A percentile compares a stretch with the other conserved stretches of the same genome.
Conservation (phyloP, 129 eudicot species). For the Helianthus annuus region DNA sequence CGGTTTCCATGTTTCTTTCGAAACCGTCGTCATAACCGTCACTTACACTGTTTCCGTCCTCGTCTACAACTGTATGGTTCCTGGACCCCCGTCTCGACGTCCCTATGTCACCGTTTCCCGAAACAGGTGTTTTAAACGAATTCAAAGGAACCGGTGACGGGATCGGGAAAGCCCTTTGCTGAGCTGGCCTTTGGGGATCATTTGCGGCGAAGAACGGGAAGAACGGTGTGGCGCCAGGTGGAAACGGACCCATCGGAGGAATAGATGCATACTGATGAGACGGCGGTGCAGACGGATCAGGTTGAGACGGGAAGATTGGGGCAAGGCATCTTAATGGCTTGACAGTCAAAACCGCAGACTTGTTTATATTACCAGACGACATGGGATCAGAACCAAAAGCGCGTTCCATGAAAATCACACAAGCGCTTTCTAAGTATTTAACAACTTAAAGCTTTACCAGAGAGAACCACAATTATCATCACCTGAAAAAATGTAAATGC, state of each 20-base stretch:
- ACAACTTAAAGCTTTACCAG: neutral
- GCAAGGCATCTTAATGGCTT: constrained; percentile 74
- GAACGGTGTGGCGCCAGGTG: constrained; percentile 72
- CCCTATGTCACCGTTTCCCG: constrained; percentile 52
- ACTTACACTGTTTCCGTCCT: constrained; percentile 47
- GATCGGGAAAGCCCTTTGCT: constrained; percentile 36
- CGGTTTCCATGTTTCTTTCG: constrained; percentile 20
- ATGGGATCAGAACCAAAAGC: constrained; percentile 41
- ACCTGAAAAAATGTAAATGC: constrained; percentile 20
- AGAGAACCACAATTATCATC: constrained; percentile 7
- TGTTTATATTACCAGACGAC: constrained; percentile 50
- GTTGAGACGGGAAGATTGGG: constrained; percentile 61
- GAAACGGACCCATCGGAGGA: constrained; percentile 80
- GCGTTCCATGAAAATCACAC: constrained; percentile 53
- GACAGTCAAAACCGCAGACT: constrained; percentile 60
- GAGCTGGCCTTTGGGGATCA: constrained; percentile 31
- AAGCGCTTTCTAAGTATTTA: constrained; percentile 14
- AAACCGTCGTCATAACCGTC: constrained; percentile 33
- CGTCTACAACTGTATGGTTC: constrained; percentile 23
- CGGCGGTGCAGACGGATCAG: constrained; percentile 42
- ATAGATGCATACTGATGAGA: constrained; percentile 54
- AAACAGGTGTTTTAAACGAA: constrained; percentile 57
- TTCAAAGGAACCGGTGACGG: constrained; percentile 67
- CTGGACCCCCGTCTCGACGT: constrained; percentile 37
- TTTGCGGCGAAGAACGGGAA: constrained; percentile 53